Evolutionary conservation across 768 basidiomycete species (phyloP).

Genomic region (Nidula microcarpa): DNA sequence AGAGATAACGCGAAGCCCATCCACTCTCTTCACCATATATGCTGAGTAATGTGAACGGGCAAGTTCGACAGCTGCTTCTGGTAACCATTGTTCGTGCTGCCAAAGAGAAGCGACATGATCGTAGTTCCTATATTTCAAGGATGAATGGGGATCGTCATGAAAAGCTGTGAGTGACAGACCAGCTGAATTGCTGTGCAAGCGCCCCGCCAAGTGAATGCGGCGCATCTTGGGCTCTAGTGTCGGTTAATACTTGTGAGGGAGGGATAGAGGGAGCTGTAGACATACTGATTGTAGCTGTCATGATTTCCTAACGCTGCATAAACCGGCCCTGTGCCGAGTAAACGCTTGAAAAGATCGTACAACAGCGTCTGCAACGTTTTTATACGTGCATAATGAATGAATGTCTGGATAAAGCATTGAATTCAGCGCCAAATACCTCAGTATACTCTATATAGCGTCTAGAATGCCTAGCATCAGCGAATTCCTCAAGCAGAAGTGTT

Average conservation of each 20-base stretch:
- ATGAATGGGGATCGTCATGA: neutral
- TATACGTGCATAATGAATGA: neutral
- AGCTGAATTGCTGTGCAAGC: slow-evolving; percentile 61
- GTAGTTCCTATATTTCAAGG: slow-evolving; percentile 54
- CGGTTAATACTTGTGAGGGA: no score
- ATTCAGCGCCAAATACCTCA: slow-evolving; percentile 40
- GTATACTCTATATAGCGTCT: slow-evolving; percentile 61
- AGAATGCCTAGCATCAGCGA: neutral
- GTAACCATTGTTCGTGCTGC: slow-evolving; percentile 70
- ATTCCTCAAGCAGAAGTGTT: neutral
- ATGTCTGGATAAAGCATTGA: neutral
- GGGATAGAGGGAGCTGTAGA: neutral
- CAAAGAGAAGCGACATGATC: slow-evolving; percentile 71
- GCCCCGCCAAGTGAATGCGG: slow-evolving; percentile 52
- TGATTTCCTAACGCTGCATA: slow-evolving; percentile 79
- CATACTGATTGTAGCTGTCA: slow-evolving; percentile 67
- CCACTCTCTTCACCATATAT: slow-evolving; percentile 63
- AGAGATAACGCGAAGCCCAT: slow-evolving; percentile 69
- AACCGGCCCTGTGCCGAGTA: slow-evolving; percentile 64
- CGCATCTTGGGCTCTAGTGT: slow-evolving; percentile 53
- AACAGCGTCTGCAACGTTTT: slow-evolving; percentile 43
- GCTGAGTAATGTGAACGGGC: slow-evolving; percentile 71
- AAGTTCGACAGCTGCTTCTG: slow-evolving; percentile 46
- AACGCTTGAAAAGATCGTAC: slow-evolving; percentile 62
- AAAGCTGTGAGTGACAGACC: slow-evolving; percentile 29